Percentiles rank a stretch among this genome's conserved stretches.
Evolutionary conservation across 208 protist species (phyloP).

Genomic region (Lotmaria passim): DNA sequence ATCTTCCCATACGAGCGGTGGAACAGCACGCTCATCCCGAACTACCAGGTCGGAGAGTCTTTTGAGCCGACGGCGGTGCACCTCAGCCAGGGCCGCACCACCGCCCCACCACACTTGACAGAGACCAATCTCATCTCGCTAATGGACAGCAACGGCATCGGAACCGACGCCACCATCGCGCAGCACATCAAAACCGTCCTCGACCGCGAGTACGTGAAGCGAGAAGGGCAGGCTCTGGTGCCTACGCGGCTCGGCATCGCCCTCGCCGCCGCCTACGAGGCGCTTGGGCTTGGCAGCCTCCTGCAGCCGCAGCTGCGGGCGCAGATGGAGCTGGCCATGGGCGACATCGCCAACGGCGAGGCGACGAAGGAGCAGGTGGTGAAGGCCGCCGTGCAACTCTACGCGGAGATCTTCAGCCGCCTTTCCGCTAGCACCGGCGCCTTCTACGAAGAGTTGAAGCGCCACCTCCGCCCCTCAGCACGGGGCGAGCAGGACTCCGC

Average conservation of each 20-base stretch:
- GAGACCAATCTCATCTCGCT: constrained; percentile 97
- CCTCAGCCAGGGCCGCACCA: constrained; percentile 83
- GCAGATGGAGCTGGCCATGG: constrained; percentile 95
- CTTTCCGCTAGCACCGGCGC: constrained; percentile 42
- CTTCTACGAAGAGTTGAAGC: constrained; percentile 62
- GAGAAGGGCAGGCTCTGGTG: constrained; percentile 76
- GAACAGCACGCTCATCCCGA: constrained; percentile 90
- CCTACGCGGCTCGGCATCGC: constrained; percentile 96
- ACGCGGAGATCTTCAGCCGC: constrained; percentile 81
- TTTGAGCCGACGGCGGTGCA: constrained; percentile 89
- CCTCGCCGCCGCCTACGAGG: constrained; percentile 95
- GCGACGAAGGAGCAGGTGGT: constrained; percentile 86
- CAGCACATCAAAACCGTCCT: constrained; percentile 98
- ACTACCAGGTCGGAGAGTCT: constrained; percentile 87
- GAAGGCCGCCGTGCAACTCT: constrained; percentile 68
- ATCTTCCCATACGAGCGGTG: constrained; percentile 92
- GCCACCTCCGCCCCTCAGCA: constrained; percentile 37
- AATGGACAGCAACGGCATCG: constrained; percentile 99
- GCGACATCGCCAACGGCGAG: constrained; percentile 76
- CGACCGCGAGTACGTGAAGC: constrained; percentile 91
- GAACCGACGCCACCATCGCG: constrained; percentile 99
- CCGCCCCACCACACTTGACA: constrained; percentile 93
- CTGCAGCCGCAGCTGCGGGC: constrained; percentile 91
- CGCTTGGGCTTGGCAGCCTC: constrained; percentile 93
- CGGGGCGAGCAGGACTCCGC: not conserved